Base-by-base conservation (phyloP, 2,329 filamentous ascomycete species). In the Tolypocladium paradoxum region DNA sequence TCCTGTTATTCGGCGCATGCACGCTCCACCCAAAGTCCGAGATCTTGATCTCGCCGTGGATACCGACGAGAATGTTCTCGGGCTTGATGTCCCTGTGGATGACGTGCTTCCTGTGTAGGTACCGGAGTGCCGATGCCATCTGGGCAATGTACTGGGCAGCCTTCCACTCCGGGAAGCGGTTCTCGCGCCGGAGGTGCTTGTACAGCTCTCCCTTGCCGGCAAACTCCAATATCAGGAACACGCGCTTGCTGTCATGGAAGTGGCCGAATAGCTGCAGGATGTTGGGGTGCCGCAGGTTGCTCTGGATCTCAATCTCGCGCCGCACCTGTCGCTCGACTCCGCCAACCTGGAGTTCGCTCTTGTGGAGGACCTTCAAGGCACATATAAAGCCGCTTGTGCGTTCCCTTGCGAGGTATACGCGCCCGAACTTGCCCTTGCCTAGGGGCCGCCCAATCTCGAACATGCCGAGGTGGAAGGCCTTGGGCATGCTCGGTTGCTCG, bases 11-110 rank as follows among this genome's bases (percentile, higher is more conserved):
- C 31, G 93, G 93, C 6, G 93, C 93, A 70, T 99, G 93, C 4
- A 97, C 93, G 67, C 88, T 95, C 93, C 93, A 99, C 49, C 93
- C 92, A 65, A 97, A 99, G 70, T 99, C 93, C 5, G 90, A 95
- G 65, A 99, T 91, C 72, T 99, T 99, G 74, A 99, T 91, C 76
- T 99, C 93, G 60, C 91, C 93, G 66, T 97, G 92, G 55, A 97
- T 90, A 16, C 92, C 92, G 0, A 70, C 60, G 6, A 70, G 58
- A 22, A 70, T 67, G 38, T 70, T 68, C 55, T 67, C 65, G 3
- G 66, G 65, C 62, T 68, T 68, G 50, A 66, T 66, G 38, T 63
- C 62, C n/a, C 65, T 61, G 50, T 67, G 66, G 6, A 66, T 67
- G 18, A 68, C 59, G 34, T 66, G 58, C 55, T 67, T 67, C 8